These are phyloP conservation scores for Lichina pygmaea DNA, from an alignment of 495 filamentous ascomycete species.

Conservation along the genomic window DNA sequence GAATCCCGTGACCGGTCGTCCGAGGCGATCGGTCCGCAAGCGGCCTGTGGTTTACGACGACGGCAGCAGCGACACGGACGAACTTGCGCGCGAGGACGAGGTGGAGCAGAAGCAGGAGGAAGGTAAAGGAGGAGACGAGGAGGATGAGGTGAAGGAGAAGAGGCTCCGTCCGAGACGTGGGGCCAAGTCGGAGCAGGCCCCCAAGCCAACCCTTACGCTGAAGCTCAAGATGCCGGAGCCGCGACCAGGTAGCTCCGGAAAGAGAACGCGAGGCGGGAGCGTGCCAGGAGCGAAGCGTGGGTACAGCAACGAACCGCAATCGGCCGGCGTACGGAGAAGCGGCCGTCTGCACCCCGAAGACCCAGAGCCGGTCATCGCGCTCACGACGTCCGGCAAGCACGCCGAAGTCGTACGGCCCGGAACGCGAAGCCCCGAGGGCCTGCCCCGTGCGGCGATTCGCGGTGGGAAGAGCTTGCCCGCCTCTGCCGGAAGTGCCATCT, in stretches of 20 bases:
- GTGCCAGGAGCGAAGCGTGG: slow-evolving; percentile 6
- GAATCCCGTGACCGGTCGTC: slow-evolving; percentile 39
- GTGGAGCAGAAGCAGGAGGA: slow-evolving; percentile 2
- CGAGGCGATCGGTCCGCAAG: slow-evolving; percentile 33
- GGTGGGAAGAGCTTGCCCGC: slow-evolving; percentile 33
- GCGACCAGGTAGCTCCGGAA: slow-evolving; percentile 4
- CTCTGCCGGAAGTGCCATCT: slow-evolving; percentile 22
- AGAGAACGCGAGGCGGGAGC: slow-evolving; percentile 20
- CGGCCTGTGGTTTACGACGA: slow-evolving; percentile 19
- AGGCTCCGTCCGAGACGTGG: too few relatives aligned
- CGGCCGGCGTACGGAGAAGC: slow-evolving; percentile 19
- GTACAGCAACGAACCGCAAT: slow-evolving; percentile 7
- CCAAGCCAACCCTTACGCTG: neutral
- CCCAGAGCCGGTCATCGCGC: slow-evolving; percentile 29
- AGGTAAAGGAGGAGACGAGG: neutral
- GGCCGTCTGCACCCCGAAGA: slow-evolving; percentile 32
- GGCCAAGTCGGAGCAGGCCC: neutral
- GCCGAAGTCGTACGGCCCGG: slow-evolving; percentile 27
- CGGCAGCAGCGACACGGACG: slow-evolving; percentile 11
- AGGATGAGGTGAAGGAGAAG: too few relatives aligned
- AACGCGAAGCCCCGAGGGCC: slow-evolving; percentile 39
- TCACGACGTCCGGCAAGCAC: slow-evolving; percentile 58
- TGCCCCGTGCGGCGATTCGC: slow-evolving; percentile 22
- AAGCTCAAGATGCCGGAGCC: slow-evolving; percentile 11
- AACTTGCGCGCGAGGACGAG: neutral